phyloP scores from a whole-genome alignment of 768 basidiomycete genomes.

The Phylloporus scabripes region DNA sequence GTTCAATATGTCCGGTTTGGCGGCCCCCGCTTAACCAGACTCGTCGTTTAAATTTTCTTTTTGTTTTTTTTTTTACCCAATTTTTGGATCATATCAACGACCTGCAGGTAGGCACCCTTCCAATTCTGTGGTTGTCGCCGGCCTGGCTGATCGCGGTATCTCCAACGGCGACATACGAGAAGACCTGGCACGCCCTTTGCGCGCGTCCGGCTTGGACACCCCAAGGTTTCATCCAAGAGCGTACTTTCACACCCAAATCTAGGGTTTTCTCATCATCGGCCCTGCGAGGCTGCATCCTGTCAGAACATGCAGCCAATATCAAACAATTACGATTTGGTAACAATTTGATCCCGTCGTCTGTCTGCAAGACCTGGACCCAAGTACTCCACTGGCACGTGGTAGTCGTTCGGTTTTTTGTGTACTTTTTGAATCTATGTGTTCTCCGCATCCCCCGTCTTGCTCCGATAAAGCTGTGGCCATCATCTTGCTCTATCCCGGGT shows the following conservation, averaged over 20 bases:
- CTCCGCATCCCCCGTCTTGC: constrained; percentile 1
- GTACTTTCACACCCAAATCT: constrained; percentile 13
- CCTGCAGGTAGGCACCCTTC: constrained; percentile 1
- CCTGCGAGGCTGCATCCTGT: constrained; percentile 17
- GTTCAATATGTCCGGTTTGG: constrained; percentile 2
- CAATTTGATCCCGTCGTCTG: constrained; percentile 6
- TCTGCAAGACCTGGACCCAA: constrained; percentile 25
- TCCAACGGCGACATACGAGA: constrained; percentile 14
- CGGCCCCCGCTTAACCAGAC: background rate
- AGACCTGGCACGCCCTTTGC: constrained; percentile 27
- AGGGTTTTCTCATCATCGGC: constrained; percentile 22
- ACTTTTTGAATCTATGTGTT: background rate
- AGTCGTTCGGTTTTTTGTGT: constrained; percentile 18
- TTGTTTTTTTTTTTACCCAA: constrained; percentile 15
- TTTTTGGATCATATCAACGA: constrained; percentile 1
- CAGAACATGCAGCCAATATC: constrained; percentile 11
- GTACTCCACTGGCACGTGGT: constrained; percentile 25
- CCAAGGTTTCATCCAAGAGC: constrained; percentile 16
- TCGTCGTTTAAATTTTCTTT: constrained; percentile 1
- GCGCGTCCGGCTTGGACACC: constrained; percentile 15
- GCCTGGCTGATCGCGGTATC: constrained; percentile 10
- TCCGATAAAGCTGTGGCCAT: constrained; percentile 17
- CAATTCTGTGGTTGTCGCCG: constrained; percentile 12
- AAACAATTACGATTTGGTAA: constrained; percentile 22
- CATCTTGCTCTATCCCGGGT: background rate